Base-by-base conservation (phyloP, 768 basidiomycete species). In the Hydnomerulius pinastri region DNA sequence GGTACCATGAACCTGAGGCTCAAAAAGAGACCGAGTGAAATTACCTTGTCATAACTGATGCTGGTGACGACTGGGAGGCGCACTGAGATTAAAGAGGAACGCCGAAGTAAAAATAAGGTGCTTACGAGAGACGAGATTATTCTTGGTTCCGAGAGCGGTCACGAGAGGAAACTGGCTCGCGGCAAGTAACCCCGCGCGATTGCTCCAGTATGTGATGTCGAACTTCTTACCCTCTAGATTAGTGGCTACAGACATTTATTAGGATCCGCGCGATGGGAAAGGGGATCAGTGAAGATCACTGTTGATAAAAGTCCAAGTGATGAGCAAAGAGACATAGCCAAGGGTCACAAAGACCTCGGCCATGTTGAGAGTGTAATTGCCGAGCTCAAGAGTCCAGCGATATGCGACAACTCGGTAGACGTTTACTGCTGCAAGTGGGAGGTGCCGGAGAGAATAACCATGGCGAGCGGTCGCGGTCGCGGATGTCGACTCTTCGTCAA, bases 341-440 rank as follows among this genome's bases (percentile, higher is more conserved):
- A 71, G 48, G 35, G 77, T 75, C 56, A 82, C 78, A 24, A 71
- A 46, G 3, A 81, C 48, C 44, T 84, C 81, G 1, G 71, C 66
- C 13, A 79, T 45, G n/a, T 38, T 69, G 41, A 42, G 74, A 67
- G 35, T 71, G 60, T 51, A 71, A 49, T 70, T 62, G 12, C 78
- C 79, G 18, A 80, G 66, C 13, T 76, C 70, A 29, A 82, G 51
- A 4, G 72, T 74, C 60, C 68, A 71, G 12, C 82, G 77, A 58
- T 82, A 83, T 6, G 74, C 73, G 17, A 76, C 48, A 18, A 81
- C 75, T 18, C 75, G 73, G 62, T 81, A 81, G 6, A 62, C 63
- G 11, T 79, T 72, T 28, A 71, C 61, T 18, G 71, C 24, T 2
- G 74, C 77, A n/a, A 58, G 51, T 1, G 73, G 71, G 9, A 75